These are phyloP conservation scores for Quercus engelmannii DNA, from an alignment of 306 rosid genomes.

Conservation along the genomic window DNA sequence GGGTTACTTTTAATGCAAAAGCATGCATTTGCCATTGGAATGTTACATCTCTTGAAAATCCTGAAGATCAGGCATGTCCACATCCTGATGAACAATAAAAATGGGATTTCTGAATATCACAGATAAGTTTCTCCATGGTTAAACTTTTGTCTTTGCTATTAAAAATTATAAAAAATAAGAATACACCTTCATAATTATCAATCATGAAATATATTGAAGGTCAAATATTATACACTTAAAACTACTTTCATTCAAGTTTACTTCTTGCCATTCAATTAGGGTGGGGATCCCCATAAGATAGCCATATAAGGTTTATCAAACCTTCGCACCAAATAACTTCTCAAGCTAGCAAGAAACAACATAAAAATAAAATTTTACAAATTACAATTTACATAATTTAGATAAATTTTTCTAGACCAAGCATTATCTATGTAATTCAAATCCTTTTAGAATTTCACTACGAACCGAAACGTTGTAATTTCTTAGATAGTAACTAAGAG, in stretches of 20 bases:
- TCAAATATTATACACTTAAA: not conserved
- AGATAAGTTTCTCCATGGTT: not conserved
- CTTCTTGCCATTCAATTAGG: not conserved
- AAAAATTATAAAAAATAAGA: not conserved
- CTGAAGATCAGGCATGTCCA: constrained; percentile 84
- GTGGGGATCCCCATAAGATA: not conserved
- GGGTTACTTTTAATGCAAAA: not conserved
- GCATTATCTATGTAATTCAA: no score
- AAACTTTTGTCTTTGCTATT: not conserved
- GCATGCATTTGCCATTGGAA: constrained; percentile 46
- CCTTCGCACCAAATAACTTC: not conserved
- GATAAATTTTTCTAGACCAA: no score
- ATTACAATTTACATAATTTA: no score
- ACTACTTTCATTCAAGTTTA: not conserved
- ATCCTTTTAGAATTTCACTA: no score
- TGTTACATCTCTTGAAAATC: constrained; percentile 62
- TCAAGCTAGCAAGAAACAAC: not conserved
- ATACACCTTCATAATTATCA: not conserved
- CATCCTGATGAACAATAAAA: constrained; percentile 51
- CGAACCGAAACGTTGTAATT: no score
- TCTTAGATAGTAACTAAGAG: no score
- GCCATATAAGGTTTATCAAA: not conserved
- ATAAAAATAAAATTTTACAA: not conserved
- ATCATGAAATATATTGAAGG: not conserved
- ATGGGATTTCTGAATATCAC: constrained; percentile 2